Evolutionary conservation across 2,329 filamentous ascomycete genomes (phyloP), one percentile per base, ranked within the genome.

Genomic region (Ceratocystis variospora): DNA sequence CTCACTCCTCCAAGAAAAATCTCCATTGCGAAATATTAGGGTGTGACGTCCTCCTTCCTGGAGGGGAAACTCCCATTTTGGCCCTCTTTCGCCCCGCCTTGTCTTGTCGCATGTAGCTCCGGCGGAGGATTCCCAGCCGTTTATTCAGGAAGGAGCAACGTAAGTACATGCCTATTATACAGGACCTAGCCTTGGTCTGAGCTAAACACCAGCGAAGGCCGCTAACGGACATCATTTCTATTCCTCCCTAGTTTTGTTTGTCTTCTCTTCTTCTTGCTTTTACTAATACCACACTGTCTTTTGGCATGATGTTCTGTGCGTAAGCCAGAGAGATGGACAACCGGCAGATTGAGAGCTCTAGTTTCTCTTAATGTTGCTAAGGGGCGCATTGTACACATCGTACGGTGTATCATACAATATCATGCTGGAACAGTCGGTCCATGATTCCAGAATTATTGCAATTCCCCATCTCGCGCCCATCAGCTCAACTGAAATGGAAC

Each of bases 1-100:
- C 55, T 25, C 8, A 31, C 25, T 55, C 50, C 19, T 28, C 19
- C 50, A 19, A 19, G 17, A 41, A 41, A 41, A 41, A 41, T 41
- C 12, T 8, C 10, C 37, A 41, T 41, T 41, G 12, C 37, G 22
- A 12, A 19, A 19, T n/a, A 22, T 10, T 53, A 37, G 28, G 28
- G 55, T 59, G 55, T 59, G 55, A 59, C 55, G 55, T 59, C 55
- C 55, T 59, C 25, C 55, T 59, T 53, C 48, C 48, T 53, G 17
- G 48, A 53, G 15, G 55, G n/a, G 55, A 37, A 59, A 59, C 55
- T 59, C 33, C 55, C 17, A 31, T n/a, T 37, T 59, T 59, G 55
- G 2, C 37, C 37, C 37, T 41, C 37, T 41, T 41, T 41, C 37
- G 10, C 37, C 37, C 37, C 37, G 37, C 37, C 37, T 10, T 41